Evolutionary conservation across 176 grass and related monocot species (phyloP), one percentile per base, ranked within the genome.

Genomic region (Cocos nucifera): DNA sequence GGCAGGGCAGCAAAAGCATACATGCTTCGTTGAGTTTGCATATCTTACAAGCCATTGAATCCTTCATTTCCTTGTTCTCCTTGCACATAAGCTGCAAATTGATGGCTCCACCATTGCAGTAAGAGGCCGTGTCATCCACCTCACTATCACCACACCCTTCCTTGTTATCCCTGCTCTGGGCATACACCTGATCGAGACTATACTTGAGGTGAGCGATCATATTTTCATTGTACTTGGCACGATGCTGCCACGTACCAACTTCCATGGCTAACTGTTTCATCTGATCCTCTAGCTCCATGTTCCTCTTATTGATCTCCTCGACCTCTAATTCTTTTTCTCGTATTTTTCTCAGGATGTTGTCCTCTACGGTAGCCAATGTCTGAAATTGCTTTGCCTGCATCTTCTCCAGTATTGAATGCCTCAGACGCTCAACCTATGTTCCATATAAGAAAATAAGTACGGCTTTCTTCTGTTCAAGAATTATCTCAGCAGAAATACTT

Each of bases 81-180:
- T 78, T 98, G 3, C 65, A 55, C 60, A 83, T 75, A 19, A 92
- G 58, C 32, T 98, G 87, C 51, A 82, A 75, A 73, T 80, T 78
- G 15, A 58, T 56, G 22, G 63, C 82, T 14, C 76, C 76, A 14
- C 81, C 94, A 22, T 98, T 86, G 73, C 93, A 88, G 67, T 84
- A 98, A 14, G 93, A 92, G 20, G 84, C 87, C 1, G 93, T 89
- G 57, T 98, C 93, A 75, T 92, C 93, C 24, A 98, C 88, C 84
- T 98, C 93, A 0, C 93, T 98, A 63, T 98, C 93, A 6, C 93
- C 93, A 17, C 93, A 98, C 19, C 93, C 88, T 98, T 98, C 93
- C 49, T 88, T 87, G 70, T 85, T 85, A 71, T 92, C 84, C 61
- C 86, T 85, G 84, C 79, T 86, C 69, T 92, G 93, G 15, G 88